Evolutionary conservation across 2,329 filamentous ascomycete genomes (phyloP).

Genomic region (Cercospora sojina): DNA sequence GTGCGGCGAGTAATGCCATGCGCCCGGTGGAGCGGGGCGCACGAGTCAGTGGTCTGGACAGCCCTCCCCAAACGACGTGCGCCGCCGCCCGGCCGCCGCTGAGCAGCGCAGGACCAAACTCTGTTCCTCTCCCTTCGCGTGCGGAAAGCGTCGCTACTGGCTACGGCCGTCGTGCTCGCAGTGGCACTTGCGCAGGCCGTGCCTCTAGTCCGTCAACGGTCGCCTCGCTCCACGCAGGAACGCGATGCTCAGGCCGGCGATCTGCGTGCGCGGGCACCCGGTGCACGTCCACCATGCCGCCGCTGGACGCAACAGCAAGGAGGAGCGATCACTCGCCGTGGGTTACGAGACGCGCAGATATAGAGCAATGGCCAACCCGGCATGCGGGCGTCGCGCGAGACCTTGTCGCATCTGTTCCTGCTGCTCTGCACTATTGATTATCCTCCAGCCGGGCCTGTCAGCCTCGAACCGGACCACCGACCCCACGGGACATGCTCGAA

Average conservation of each 20-base stretch:
- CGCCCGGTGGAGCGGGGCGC: not conserved
- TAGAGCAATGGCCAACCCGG: constrained; percentile 1
- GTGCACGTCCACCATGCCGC: constrained; percentile 1
- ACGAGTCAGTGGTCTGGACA: not conserved
- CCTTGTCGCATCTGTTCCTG: not conserved
- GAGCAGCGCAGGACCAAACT: constrained; percentile 1
- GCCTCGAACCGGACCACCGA: constrained; percentile 7
- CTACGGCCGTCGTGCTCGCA: not conserved
- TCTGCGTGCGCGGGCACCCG: not conserved
- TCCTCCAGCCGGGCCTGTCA: not conserved
- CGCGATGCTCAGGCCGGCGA: not conserved
- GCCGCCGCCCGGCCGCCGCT: not conserved
- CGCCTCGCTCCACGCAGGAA: not conserved
- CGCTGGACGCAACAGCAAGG: constrained; percentile 11
- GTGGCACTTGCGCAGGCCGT: not conserved
- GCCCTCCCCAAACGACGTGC: not conserved
- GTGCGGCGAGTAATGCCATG: not conserved
- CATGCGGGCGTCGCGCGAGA: not conserved
- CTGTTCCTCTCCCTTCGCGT: not conserved
- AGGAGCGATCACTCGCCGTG: constrained; percentile 1
- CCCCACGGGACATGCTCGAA: constrained; percentile 3
- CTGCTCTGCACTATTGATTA: not conserved
- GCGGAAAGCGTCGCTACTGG: not conserved
- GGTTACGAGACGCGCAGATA: constrained; percentile 1
- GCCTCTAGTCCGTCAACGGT: not conserved